A percentile compares a stretch with the other conserved stretches of the same genome.
phyloP scores from a whole-genome alignment of 1,139 yeast species.

The Candida tropicalis region DNA sequence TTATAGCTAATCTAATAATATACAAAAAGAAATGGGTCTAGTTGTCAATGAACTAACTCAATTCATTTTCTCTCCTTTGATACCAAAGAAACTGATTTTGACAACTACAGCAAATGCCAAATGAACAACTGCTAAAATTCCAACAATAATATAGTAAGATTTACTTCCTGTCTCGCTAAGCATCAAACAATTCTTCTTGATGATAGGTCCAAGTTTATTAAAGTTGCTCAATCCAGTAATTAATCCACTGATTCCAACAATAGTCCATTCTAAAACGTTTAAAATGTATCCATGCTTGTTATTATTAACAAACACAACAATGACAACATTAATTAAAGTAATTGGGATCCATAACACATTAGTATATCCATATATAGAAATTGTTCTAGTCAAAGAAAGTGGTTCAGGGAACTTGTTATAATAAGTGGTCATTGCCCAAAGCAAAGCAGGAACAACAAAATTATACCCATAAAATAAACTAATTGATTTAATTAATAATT shows the following conservation, averaged over 20 bases:
- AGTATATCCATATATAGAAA: constrained; percentile 78
- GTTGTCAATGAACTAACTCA: background rate
- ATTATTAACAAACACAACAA: constrained; percentile 48
- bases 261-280: constrained; percentile 47
- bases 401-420: constrained; percentile 44
- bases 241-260: constrained; percentile 47
- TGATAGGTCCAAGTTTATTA: constrained; percentile 45
- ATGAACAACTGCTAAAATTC: constrained; percentile 39
- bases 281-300: constrained; percentile 34
- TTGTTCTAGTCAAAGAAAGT: constrained; percentile 41
- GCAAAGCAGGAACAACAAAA: constrained; percentile 56
- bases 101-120: constrained; percentile 47
- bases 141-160: constrained; percentile 24
- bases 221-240: constrained; percentile 53
- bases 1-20: background rate
- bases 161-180: constrained; percentile 28
- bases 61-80: constrained; percentile 10
- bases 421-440: constrained; percentile 52
- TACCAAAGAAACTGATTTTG: constrained; percentile 54
- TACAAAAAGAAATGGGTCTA: background rate
- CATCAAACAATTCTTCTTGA: constrained; percentile 36
- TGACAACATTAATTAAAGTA: constrained; percentile 56
- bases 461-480: constrained; percentile 74
- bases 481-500: constrained; percentile 65
- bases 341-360: constrained; percentile 81